Evolutionary conservation across 352 stramenopile species (phyloP).

Genomic region (Pythium plurisporium): DNA sequence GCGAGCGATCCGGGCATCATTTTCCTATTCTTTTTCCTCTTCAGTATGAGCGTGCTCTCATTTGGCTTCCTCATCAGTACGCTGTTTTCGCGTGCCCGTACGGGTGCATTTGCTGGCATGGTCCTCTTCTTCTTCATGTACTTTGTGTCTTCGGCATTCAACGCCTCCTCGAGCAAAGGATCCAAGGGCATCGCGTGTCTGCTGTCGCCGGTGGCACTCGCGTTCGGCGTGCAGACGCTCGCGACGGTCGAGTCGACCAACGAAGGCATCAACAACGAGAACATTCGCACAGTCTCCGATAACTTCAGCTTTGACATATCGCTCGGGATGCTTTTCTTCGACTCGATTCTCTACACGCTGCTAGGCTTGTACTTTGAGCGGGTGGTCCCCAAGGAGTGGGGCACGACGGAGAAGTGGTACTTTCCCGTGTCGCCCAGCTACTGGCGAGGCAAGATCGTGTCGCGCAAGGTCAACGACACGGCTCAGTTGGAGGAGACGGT

Average conservation of each 20-base stretch:
- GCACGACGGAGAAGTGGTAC: slow-evolving; percentile 85
- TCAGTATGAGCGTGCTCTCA: slow-evolving; percentile 52
- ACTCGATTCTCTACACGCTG: slow-evolving; percentile 84
- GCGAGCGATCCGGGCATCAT: slow-evolving; percentile 44
- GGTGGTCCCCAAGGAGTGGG: slow-evolving; percentile 92
- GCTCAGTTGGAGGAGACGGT: neutral
- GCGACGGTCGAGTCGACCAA: slow-evolving; percentile 50
- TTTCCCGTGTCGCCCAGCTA: slow-evolving; percentile 77
- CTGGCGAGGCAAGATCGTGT: slow-evolving; percentile 56
- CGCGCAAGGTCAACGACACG: slow-evolving; percentile 12
- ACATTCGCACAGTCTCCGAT: slow-evolving; percentile 29
- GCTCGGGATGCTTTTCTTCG: slow-evolving; percentile 79
- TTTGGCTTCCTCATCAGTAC: slow-evolving; percentile 73
- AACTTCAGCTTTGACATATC: slow-evolving; percentile 64
- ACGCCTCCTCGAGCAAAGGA: slow-evolving; percentile 31
- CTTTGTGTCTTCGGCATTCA: slow-evolving; percentile 77
- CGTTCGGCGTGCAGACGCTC: slow-evolving; percentile 65
- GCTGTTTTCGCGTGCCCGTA: slow-evolving; percentile 50
- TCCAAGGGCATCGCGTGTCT: slow-evolving; percentile 31
- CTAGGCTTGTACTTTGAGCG: slow-evolving; percentile 89
- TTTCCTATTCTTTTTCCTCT: slow-evolving; percentile 73
- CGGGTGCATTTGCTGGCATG: slow-evolving; percentile 63
- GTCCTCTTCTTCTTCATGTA: slow-evolving; percentile 76
- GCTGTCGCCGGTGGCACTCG: slow-evolving; percentile 64
- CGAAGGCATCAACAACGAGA: slow-evolving; percentile 36